phyloP scores from a whole-genome alignment of 129 eudicot species.

The Helianthus annuus region DNA sequence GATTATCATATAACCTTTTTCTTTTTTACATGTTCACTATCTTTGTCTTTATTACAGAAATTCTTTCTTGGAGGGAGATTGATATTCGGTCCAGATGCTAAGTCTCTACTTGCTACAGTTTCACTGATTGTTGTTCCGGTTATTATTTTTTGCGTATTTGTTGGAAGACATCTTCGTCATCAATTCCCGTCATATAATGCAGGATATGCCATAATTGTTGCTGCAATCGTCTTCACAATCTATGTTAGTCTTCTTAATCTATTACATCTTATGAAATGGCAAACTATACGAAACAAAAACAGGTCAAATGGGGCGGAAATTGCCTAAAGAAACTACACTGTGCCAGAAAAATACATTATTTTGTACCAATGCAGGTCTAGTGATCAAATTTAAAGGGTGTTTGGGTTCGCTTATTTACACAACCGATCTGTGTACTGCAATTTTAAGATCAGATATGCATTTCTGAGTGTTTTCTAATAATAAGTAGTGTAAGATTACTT shows the following conservation, averaged over 20 bases:
- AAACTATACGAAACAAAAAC: neutral
- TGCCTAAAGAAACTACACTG: neutral
- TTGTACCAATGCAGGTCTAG: neutral
- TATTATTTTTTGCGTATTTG: slow-evolving; percentile 68
- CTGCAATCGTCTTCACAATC: slow-evolving; percentile 68
- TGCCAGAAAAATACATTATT: neutral
- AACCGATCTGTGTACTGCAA: neutral
- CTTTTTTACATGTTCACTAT: neutral
- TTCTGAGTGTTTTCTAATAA: neutral
- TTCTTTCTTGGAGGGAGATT: slow-evolving; percentile 83
- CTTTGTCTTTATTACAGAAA: slow-evolving; percentile 46
- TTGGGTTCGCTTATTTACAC: no score
- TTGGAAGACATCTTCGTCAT: slow-evolving; percentile 87
- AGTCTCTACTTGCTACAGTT: slow-evolving; percentile 64
- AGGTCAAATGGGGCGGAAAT: no score
- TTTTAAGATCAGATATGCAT: neutral
- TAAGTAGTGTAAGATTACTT: no score
- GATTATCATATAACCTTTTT: neutral
- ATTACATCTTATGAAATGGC: neutral
- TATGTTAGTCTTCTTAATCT: slow-evolving; percentile 54
- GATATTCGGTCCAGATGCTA: slow-evolving; percentile 97
- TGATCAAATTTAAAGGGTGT: neutral
- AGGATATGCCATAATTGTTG: slow-evolving; percentile 79
- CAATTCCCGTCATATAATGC: slow-evolving; percentile 70
- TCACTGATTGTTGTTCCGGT: slow-evolving; percentile 69